phyloP scores from a whole-genome alignment of 2,329 filamentous ascomycete genomes.

The Pseudohalonectria lignicola region DNA sequence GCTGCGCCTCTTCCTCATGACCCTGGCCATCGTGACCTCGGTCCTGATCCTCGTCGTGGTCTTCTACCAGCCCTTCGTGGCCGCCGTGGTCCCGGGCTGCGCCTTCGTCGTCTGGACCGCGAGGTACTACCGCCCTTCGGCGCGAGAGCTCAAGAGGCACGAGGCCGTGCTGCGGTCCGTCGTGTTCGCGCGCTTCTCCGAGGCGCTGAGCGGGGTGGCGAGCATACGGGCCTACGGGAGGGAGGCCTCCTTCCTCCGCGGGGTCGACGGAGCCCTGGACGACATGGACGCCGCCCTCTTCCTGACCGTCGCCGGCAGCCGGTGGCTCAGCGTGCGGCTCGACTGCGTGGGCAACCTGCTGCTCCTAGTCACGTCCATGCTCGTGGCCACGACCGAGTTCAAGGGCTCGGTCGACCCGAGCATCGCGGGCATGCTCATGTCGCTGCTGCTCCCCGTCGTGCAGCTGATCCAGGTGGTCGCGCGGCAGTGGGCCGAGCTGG shows the following conservation, averaged over 20 bases:
- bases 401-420: slow-evolving; percentile 44
- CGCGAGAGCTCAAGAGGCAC: slow-evolving; percentile 57
- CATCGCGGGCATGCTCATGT: slow-evolving; percentile 54
- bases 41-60: background rate
- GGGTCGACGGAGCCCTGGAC: slow-evolving; percentile 45
- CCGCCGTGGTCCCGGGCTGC: background rate
- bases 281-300: slow-evolving; percentile 59
- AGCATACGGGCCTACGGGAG: slow-evolving; percentile 57
- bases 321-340: slow-evolving; percentile 52
- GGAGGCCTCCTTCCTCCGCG: slow-evolving; percentile 42
- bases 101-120: background rate
- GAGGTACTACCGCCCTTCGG: slow-evolving; percentile 29
- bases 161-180: slow-evolving; percentile 54
- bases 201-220: slow-evolving; percentile 49
- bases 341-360: slow-evolving; percentile 50
- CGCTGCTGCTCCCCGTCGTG: slow-evolving; percentile 55
- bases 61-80: background rate
- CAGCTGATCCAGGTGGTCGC: slow-evolving; percentile 60
- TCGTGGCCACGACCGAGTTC: slow-evolving; percentile 55
- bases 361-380: slow-evolving; percentile 50
- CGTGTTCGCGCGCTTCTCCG: slow-evolving; percentile 55
- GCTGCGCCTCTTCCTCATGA: slow-evolving; percentile 48
- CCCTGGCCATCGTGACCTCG: slow-evolving; percentile 26
- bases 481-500: slow-evolving; percentile 55
- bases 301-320: slow-evolving; percentile 56